Evolutionary conservation across 768 basidiomycete species (phyloP), one percentile per base, ranked within the genome.

Genomic region (Auricularia heimuer): DNA sequence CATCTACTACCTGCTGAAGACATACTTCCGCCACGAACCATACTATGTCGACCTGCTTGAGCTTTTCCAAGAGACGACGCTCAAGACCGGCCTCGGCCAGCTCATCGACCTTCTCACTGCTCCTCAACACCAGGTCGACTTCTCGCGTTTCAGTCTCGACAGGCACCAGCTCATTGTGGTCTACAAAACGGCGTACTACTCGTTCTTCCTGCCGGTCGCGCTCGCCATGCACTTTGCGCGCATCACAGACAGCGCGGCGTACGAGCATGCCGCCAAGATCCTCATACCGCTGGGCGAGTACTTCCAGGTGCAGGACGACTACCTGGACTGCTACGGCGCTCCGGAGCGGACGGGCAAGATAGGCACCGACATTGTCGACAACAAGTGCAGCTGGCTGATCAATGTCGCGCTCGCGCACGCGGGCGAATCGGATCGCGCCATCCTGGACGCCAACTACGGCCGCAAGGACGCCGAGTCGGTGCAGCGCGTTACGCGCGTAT

Each of bases 281-380:
- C 84, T 98, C 56, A 77, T 98, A 63, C 92, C 92, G 3, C 82
- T 98, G 65, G 96, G 96, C 61, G 94, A 97, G 76, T 99, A 98
- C 78, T 98, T 98, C 86, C 96, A 99, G 77, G 83, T 96, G 66
- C 96, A 99, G 76, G 96, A 98, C 73, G 96, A 98, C 77, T 98
- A 88, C 77, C 85, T 98, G 70, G 97, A 99, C 76, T 97, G 85
- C 73, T 87, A 90, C 24, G 94, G 88, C 3, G 84, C 90, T 7
- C 92, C 94, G 0, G 94, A 94, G 76, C 82, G 89, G 70, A 89
- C 97, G 62, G 96, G 96, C 60, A 98, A 99, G 79, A 86, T 99
- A 66, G 97, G 96, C 24, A 98, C 96, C 14, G 97, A 98, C 75
- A 99, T 99, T 71, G 75, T 98, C 65, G 96, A 99, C 77, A 98